These are phyloP conservation scores for Mycena kentingensis DNA, from an alignment of 768 basidiomycete genomes.

Conservation along the genomic window DNA sequence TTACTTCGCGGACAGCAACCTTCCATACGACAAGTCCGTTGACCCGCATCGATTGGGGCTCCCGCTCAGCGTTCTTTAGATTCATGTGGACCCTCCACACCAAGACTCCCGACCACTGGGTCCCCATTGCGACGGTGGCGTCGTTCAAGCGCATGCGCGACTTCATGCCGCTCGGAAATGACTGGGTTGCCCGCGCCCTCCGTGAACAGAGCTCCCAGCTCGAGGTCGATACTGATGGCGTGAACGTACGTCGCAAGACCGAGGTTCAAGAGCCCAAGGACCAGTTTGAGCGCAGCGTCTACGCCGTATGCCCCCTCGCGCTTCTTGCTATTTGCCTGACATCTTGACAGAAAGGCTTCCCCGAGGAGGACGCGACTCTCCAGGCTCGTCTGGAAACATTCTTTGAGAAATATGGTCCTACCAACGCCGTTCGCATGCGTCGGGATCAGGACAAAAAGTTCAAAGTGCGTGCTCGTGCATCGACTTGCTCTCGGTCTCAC, in stretches of 20 bases:
- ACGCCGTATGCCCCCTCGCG: constrained; percentile 76
- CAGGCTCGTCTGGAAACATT: constrained; percentile 79
- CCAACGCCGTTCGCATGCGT: constrained; percentile 86
- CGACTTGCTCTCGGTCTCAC: not conserved
- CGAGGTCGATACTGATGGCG: constrained; percentile 72
- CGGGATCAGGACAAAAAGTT: constrained; percentile 47
- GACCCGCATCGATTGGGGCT: not conserved
- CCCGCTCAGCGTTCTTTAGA: constrained; percentile 39
- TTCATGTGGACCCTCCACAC: constrained; percentile 95
- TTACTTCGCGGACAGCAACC: constrained; percentile 95
- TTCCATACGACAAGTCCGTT: constrained; percentile 82
- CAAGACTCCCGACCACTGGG: constrained; percentile 84
- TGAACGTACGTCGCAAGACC: constrained; percentile 73
- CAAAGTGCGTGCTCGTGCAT: constrained; percentile 9
- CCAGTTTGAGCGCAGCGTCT: constrained; percentile 81
- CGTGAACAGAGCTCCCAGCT: constrained; percentile 48
- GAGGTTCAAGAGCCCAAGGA: constrained; percentile 77
- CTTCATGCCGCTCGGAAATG: constrained; percentile 56
- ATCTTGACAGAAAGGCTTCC: constrained; percentile 79
- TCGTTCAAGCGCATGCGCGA: constrained; percentile 97
- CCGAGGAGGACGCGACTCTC: constrained; percentile 59
- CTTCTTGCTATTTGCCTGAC: not conserved
- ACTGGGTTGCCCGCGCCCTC: constrained; percentile 77
- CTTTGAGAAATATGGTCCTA: constrained; percentile 74
- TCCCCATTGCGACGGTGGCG: constrained; percentile 80